Base-by-base conservation (phyloP, 139 green algal genomes). In the Spirogloea muscicola region DNA sequence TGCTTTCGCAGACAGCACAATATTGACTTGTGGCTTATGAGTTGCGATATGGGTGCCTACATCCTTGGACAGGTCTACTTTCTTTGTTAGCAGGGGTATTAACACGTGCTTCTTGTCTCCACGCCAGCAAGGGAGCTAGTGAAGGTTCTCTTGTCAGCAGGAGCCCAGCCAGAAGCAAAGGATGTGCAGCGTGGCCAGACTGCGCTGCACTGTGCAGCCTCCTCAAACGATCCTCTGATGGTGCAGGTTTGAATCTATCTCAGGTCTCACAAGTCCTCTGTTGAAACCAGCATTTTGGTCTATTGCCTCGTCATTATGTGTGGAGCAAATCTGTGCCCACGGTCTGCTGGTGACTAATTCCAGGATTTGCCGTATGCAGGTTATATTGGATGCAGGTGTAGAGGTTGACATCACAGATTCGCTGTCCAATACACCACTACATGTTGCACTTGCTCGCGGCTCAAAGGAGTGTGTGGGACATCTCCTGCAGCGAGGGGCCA, bases 401-500 rank as follows among this genome's bases (percentile, higher is more conserved):
- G 46, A 70, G 7, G 46, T 70, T 7, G 42, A 70, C 7, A 70
- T 70, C 36, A 6, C 31, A 21, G 60, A 70, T 70, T 5, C 41
- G 36, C 60, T 31, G 7, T 43, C 29, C 5, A 9, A 33, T 33
- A 70, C 60, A 55, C 5, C 60, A 7, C 60, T 70, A 29, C 60
- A 70, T 60, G 46, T 67, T 6, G 60, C 60, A 5, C 60, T 70
- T 70, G 6, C 60, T 51, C 5, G 60, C 7, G 60, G 60, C 44
- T 67, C 38, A 38, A 43, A 70, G 9, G 36, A 6, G 5, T 7
- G 29, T 9, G 60, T 70, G 7, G 9, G 60, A 64, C 46, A 55
- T 29, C 9, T 70, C 5, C 46, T 70, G 60, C 31, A 70, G 46
- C 37, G 9, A 64, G 9, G 9, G 5, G 60, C 60, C 7, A 33